Conservation (phyloP, 2,329 filamentous ascomycete genomes). For the Stachybotrys echinatus region DNA sequence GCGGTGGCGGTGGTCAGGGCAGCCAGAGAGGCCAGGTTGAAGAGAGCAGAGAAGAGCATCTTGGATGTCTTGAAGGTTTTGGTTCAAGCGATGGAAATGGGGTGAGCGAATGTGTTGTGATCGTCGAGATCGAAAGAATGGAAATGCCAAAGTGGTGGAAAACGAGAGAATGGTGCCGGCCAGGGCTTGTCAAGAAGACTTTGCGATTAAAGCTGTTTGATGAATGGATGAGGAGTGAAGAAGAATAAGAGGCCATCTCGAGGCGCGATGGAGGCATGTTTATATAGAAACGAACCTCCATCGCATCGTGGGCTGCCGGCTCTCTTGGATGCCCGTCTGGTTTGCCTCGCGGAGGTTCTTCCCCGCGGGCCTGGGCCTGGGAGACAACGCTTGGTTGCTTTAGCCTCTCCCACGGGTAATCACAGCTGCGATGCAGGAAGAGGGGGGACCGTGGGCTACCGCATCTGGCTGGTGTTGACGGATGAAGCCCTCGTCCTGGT, state of each 20-base stretch:
- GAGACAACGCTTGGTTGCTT: too few species aligned
- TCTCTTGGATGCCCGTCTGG: too few species aligned
- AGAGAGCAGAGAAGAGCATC: constrained; percentile 25
- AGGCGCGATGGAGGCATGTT: not conserved
- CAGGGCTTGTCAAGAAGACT: not conserved
- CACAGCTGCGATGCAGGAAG: too few species aligned
- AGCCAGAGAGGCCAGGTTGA: constrained; percentile 18
- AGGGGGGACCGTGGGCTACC: not conserved
- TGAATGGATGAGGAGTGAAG: not conserved
- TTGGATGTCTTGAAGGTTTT: constrained; percentile 2
- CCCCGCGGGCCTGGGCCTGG: too few species aligned
- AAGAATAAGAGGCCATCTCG: not conserved
- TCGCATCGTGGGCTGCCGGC: too few species aligned
- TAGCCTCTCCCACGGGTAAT: too few species aligned
- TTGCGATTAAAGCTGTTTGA: not conserved
- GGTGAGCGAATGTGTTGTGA: not conserved
- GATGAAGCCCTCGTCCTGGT: not conserved
- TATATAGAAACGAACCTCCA: not conserved
- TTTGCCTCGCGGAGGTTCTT: too few species aligned
- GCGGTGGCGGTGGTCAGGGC: constrained; percentile 16
- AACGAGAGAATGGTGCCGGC: constrained; percentile 1
- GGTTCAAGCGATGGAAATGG: not conserved
- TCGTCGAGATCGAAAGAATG: constrained; percentile 1
- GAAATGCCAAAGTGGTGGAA: not conserved
- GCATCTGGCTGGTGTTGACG: not conserved